These are phyloP conservation scores for Ustilago trichophora DNA, from an alignment of 1,284 basidiomycete species.

Conservation along the genomic window DNA sequence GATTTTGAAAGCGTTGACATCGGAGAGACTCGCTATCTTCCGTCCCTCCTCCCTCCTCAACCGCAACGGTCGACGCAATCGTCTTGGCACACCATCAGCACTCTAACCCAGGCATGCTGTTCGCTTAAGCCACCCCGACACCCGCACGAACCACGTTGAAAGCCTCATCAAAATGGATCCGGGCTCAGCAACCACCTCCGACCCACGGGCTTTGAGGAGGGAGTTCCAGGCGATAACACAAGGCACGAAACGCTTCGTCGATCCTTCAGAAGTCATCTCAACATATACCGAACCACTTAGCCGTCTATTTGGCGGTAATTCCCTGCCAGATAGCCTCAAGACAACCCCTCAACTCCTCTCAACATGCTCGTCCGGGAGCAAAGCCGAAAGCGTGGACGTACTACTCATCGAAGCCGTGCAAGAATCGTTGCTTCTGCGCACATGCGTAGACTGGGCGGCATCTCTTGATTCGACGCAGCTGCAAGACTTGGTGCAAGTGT, in stretches of 20 bases:
- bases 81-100: too few relatives aligned
- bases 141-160: too few relatives aligned
- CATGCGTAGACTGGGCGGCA: slow-evolving; percentile 15
- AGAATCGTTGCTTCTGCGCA: slow-evolving; percentile 9
- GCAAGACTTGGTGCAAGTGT: background rate
- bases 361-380: too few relatives aligned
- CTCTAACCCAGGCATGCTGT: too few relatives aligned
- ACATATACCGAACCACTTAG: slow-evolving; percentile 2
- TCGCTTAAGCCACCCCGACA: too few relatives aligned
- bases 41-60: too few relatives aligned
- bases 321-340: background rate
- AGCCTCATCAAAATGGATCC: too few relatives aligned
- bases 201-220: slow-evolving; percentile 5
- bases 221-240: slow-evolving; percentile 3
- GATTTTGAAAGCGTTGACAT: too few relatives aligned
- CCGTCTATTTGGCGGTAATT: background rate
- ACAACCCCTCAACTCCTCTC: background rate
- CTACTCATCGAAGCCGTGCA: slow-evolving; percentile 20
- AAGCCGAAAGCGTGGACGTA: background rate
- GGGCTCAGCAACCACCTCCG: background rate
- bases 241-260: slow-evolving; percentile 5
- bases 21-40: too few relatives aligned
- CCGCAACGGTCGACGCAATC: too few relatives aligned
- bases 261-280: background rate
- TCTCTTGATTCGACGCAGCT: background rate